phyloP scores from a whole-genome alignment of 768 basidiomycete species.

The Neoboletus magnificus region DNA sequence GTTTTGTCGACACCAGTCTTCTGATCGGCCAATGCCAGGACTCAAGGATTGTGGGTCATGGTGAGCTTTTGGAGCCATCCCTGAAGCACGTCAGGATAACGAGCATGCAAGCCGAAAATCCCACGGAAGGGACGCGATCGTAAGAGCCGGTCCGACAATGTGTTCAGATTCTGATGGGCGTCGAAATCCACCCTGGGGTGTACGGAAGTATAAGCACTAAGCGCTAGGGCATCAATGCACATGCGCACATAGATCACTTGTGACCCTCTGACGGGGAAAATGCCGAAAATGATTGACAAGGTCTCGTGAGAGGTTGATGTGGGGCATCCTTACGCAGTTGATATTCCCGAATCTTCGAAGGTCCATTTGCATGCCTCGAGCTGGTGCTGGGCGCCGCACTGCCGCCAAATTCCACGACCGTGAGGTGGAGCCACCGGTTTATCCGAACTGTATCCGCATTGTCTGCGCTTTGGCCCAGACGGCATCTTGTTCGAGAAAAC shows the following conservation, averaged over 20 bases:
- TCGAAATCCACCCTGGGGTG: background rate
- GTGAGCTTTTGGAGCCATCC: background rate
- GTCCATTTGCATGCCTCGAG: background rate
- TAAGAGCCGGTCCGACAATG: background rate
- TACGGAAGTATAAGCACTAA: background rate
- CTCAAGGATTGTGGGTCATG: background rate
- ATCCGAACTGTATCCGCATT: background rate
- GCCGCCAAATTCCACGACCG: background rate
- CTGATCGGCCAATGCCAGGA: background rate
- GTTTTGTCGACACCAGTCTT: background rate
- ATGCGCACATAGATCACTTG: background rate
- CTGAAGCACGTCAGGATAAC: background rate
- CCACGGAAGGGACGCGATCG: background rate
- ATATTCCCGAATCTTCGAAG: background rate
- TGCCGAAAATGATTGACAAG: background rate
- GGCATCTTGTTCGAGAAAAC: background rate
- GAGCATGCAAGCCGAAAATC: background rate
- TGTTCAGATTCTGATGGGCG: background rate
- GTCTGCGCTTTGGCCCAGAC: background rate
- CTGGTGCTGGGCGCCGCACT: background rate
- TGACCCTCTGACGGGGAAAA: background rate
- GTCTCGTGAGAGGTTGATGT: background rate
- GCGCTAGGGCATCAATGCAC: background rate
- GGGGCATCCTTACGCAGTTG: background rate
- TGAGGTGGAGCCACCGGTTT: background rate